A percentile compares a stretch with the other conserved stretches of the same genome.
These are phyloP conservation scores for Agarophyton chilense DNA, from an alignment of 23 red algal genomes.

Conservation along the genomic window DNA sequence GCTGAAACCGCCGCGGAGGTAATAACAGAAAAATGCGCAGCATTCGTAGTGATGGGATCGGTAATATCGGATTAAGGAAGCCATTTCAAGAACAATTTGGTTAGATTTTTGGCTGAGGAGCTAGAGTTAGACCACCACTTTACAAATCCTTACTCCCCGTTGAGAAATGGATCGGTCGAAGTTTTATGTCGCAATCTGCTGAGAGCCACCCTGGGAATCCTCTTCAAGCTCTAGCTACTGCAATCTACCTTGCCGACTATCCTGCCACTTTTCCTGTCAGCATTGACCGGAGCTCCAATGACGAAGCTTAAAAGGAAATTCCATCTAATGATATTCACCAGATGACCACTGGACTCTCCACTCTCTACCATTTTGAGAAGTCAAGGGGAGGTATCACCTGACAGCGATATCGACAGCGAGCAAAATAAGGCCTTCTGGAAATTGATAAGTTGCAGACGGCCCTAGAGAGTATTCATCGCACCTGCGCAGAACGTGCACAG, in stretches of 20 bases:
- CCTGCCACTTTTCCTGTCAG: not conserved
- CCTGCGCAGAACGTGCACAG: no score
- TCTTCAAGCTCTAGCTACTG: not conserved
- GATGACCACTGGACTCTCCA: no score
- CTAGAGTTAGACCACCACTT: conserved; percentile 28
- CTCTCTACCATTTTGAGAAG: no score
- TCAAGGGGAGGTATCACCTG: no score
- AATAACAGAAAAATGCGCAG: not conserved
- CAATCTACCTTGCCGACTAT: not conserved
- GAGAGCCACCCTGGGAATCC: not conserved
- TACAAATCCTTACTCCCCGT: not conserved
- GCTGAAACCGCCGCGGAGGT: conserved; percentile 16
- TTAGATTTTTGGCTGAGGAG: not conserved
- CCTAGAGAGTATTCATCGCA: no score
- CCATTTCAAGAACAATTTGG: conserved; percentile 19
- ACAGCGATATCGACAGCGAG: no score
- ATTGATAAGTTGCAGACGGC: no score
- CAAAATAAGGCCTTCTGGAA: no score
- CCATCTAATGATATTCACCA: not conserved
- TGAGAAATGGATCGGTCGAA: conserved; percentile 47
- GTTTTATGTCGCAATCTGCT: not conserved
- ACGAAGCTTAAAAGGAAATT: not conserved
- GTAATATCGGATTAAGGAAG: not conserved
- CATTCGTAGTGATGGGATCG: not conserved
- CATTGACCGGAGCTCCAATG: not conserved